Conservation (phyloP, 2,329 filamentous ascomycete genomes). For the Fusarium sororula region DNA sequence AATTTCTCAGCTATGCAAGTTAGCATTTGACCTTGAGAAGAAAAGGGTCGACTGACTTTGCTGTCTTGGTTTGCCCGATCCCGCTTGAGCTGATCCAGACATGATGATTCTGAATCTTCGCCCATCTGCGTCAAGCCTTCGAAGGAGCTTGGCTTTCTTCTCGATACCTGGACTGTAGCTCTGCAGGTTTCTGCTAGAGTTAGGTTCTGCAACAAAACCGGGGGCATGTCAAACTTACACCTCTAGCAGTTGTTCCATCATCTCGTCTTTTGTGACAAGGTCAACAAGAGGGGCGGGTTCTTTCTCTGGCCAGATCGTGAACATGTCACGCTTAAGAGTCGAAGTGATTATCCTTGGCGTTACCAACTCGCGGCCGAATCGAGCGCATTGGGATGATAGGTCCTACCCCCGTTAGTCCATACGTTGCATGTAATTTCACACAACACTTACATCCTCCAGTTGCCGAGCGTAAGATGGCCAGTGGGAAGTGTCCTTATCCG, state of each 20-base stretch:
- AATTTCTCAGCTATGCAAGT: slow-evolving; percentile 39
- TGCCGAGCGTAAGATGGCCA: slow-evolving; percentile 49
- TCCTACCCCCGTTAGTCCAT: slow-evolving; percentile 32
- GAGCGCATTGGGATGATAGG: slow-evolving; percentile 40
- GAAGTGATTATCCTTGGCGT: slow-evolving; percentile 32
- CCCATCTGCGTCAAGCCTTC: slow-evolving; percentile 42
- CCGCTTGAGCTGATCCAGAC: slow-evolving; percentile 35
- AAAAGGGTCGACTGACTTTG: slow-evolving; percentile 25
- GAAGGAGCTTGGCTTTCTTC: slow-evolving; percentile 39
- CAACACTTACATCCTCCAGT: slow-evolving; percentile 44
- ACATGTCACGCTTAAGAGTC: slow-evolving; percentile 34
- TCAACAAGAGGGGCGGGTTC: slow-evolving; percentile 42
- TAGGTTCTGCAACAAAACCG: neutral
- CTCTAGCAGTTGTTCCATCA: slow-evolving; percentile 47
- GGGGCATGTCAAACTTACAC: slow-evolving; percentile 20
- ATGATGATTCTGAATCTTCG: slow-evolving; percentile 42
- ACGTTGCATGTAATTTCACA: accelerated
- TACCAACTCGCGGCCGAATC: slow-evolving; percentile 43
- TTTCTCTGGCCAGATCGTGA: slow-evolving; percentile 46
- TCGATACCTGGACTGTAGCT: slow-evolving; percentile 32
- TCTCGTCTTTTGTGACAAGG: slow-evolving; percentile 44
- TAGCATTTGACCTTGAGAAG: neutral
- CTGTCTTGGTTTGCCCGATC: slow-evolving; percentile 31
- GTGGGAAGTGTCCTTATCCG: slow-evolving; percentile 40
- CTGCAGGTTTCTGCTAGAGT: slow-evolving; percentile 26